phyloP scores from a whole-genome alignment of 2,329 filamentous ascomycete genomes.

The Aspergillus thermomutatus region DNA sequence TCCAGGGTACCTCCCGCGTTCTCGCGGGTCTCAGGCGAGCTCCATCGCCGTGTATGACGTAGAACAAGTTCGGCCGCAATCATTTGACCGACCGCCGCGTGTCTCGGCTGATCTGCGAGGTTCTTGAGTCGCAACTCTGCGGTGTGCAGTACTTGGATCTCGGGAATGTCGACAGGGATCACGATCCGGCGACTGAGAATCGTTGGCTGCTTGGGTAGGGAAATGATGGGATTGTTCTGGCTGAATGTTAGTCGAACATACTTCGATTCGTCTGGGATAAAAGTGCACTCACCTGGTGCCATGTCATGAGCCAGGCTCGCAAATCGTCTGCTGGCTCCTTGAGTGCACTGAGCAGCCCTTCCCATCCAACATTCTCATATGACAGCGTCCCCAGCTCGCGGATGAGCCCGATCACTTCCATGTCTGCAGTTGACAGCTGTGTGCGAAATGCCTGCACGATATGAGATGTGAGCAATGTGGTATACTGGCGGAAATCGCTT shows the following conservation, averaged over 20 bases:
- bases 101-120: conserved; percentile 26
- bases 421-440: conserved; percentile 46
- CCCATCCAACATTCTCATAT: conserved; percentile 55
- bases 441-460: conserved; percentile 47
- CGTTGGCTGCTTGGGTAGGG: conserved; percentile 28
- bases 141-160: conserved; percentile 77
- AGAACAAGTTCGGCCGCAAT: conserved; percentile 49
- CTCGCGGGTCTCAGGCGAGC: conserved; percentile 27
- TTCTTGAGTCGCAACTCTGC: conserved; percentile 45
- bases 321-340: conserved; percentile 45
- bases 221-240: conserved; percentile 33
- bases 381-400: conserved; percentile 50
- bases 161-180: conserved; percentile 87
- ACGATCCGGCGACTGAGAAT: conserved; percentile 62
- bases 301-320: conserved; percentile 51
- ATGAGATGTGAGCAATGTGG: conserved; percentile 51
- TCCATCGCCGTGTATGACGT: conserved; percentile 56
- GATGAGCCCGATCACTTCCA: conserved; percentile 54
- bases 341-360: conserved; percentile 49
- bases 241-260: conserved; percentile 8
- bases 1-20: conserved; percentile 54
- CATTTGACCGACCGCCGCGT: conserved; percentile 46
- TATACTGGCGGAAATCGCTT: conserved; percentile 46
- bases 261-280: not conserved
- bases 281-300: conserved; percentile 51